phyloP scores from a whole-genome alignment of 2,329 filamentous ascomycete species.

The Colletotrichum agaves region DNA sequence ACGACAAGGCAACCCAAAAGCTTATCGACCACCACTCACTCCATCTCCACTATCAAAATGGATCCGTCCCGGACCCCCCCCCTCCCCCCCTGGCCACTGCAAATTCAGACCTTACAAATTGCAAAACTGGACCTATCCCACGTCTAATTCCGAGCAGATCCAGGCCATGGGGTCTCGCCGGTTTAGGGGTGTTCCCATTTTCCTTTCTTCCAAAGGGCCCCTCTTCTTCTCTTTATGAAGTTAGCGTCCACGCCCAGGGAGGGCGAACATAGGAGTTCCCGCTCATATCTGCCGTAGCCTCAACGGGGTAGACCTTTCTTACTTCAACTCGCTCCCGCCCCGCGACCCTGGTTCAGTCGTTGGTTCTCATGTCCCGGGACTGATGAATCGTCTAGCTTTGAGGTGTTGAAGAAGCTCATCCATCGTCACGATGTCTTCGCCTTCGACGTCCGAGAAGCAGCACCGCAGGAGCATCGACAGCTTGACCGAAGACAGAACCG shows the following conservation, averaged over 20 bases:
- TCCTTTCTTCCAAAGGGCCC: background rate
- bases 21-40: background rate
- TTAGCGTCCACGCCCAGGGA: slow-evolving; percentile 8
- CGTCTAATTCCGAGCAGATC: slow-evolving; percentile 19
- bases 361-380: background rate
- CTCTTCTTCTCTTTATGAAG: background rate
- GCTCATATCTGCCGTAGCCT: slow-evolving; percentile 18
- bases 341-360: background rate
- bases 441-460: slow-evolving; percentile 9
- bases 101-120: slow-evolving; percentile 9
- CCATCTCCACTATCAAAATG: background rate
- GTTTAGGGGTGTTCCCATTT: background rate
- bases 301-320: slow-evolving; percentile 13
- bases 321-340: slow-evolving; percentile 6
- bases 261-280: slow-evolving; percentile 15
- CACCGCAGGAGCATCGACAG: slow-evolving; percentile 5
- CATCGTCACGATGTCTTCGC: slow-evolving; percentile 21
- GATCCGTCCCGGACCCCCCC: background rate
- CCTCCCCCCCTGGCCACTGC: background rate
- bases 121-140: slow-evolving; percentile 1
- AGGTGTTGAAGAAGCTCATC: background rate
- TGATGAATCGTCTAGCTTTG: background rate
- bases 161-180: background rate
- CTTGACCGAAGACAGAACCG: slow-evolving; percentile 17
- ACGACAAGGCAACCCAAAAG: background rate